phyloP scores from a whole-genome alignment of 768 basidiomycete species.

The Phlebiopsis gigantea region DNA sequence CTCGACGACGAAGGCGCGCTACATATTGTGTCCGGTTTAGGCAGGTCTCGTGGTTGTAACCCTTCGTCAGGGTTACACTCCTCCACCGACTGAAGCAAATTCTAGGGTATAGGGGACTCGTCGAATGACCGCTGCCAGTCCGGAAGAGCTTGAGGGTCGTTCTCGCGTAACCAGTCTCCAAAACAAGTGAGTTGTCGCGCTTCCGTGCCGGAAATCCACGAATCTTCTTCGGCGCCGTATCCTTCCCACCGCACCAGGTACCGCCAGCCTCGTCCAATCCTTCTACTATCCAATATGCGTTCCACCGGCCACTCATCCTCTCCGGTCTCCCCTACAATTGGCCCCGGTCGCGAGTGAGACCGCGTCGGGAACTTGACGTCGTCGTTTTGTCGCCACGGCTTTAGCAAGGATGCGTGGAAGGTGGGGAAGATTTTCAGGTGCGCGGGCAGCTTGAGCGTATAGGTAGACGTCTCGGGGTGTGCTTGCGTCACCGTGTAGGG shows the following conservation, averaged over 20 bases:
- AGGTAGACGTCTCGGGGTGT: slow-evolving; percentile 11
- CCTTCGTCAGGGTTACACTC: too few relatives aligned
- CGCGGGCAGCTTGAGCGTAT: slow-evolving; percentile 19
- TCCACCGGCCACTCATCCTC: slow-evolving; percentile 25
- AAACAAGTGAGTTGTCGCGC: slow-evolving; percentile 23
- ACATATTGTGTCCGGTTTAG: too few relatives aligned
- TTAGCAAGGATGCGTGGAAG: slow-evolving; percentile 31
- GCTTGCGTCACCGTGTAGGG: slow-evolving; percentile 17
- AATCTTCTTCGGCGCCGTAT: slow-evolving; percentile 26
- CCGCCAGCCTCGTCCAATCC: slow-evolving; percentile 22
- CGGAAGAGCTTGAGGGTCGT: background rate
- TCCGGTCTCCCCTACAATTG: slow-evolving; percentile 22
- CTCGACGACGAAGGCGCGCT: too few relatives aligned
- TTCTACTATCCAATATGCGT: slow-evolving; percentile 24
- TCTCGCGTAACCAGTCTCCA: slow-evolving; percentile 10
- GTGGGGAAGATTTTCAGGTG: slow-evolving; percentile 20
- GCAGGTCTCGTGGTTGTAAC: too few relatives aligned
- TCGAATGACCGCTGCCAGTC: too few relatives aligned
- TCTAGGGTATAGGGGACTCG: too few relatives aligned
- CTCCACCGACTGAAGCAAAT: too few relatives aligned
- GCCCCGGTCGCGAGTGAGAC: slow-evolving; percentile 18
- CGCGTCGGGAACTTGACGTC: slow-evolving; percentile 30
- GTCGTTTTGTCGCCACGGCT: slow-evolving; percentile 30
- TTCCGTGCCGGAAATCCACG: slow-evolving; percentile 22
- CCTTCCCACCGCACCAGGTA: slow-evolving; percentile 30